Conservation (phyloP, 2,329 filamentous ascomycete species). For the Ciborinia camelliae region DNA sequence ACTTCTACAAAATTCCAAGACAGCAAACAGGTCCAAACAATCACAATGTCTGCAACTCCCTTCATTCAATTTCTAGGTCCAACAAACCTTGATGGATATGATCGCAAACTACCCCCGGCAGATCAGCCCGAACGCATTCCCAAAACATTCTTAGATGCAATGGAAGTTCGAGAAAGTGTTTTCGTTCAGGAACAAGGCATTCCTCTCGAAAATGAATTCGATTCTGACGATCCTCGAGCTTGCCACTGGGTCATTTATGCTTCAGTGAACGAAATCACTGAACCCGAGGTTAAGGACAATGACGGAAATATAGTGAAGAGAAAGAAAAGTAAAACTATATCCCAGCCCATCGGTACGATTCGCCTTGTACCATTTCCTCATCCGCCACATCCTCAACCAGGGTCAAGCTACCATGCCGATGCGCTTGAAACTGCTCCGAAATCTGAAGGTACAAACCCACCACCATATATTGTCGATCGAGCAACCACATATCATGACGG, state of each 20-base stretch:
- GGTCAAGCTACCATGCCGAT: constrained; percentile 33
- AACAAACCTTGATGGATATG: constrained; percentile 48
- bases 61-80: constrained; percentile 40
- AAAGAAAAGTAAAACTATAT: constrained; percentile 44
- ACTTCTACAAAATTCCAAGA: neutral
- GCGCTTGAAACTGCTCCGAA: constrained; percentile 23
- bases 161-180: constrained; percentile 58
- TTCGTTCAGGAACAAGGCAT: constrained; percentile 59
- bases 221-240: constrained; percentile 72
- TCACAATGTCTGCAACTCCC: constrained; percentile 29
- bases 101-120: constrained; percentile 41
- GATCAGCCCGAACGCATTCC: constrained; percentile 49
- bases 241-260: constrained; percentile 85
- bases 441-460: constrained; percentile 13
- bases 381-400: constrained; percentile 54
- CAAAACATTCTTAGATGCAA: constrained; percentile 58
- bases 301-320: constrained; percentile 42
- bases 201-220: constrained; percentile 67
- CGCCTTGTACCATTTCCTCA: constrained; percentile 59
- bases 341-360: constrained; percentile 34
- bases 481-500: constrained; percentile 55
- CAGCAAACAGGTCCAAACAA: neutral
- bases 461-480: constrained; percentile 28
- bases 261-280: constrained; percentile 50
- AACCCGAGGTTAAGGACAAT: constrained; percentile 45